Base-by-base conservation (phyloP, 768 basidiomycete genomes). In the Mycena kentingensis region DNA sequence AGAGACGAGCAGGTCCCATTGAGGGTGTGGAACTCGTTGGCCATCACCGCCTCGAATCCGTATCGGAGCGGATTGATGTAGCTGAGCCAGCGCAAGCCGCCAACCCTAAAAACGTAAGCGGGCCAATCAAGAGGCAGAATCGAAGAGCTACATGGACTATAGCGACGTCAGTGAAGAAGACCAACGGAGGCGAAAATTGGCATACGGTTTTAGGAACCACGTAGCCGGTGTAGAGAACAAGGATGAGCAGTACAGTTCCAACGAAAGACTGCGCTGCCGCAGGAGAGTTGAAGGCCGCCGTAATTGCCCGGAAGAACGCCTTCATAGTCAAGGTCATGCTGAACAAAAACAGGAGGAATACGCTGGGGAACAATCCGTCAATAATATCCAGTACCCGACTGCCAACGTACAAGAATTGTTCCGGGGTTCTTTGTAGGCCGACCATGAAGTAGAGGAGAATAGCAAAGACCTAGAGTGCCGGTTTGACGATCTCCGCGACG, bases 1-100 rank as follows among this genome's bases (percentile, higher is more conserved):
- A 88, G 70, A 34, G 72, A 66, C 22, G 85, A 71, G 62, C 86
- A 87, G 13, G 70, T 62, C 38, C 85, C 89, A 19, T 87, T 67
- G 6, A 88, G 69, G 0, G 80, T 84, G 58, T 79, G 82, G 70
- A 94, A 93, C 67, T 96, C 91, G 68, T 93, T 95, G 19, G 81
- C 75, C 65, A 95, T 75, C 35, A 93, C 66, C 0, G 79, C 75
- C 54, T 92, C 88, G 65, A 94, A 93, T 0, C 81, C 85, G 63
- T 84, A 93, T 2, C 73, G 78, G 31, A 90, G 54, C 48, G 92
- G 77, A 31, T 81, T 81, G 10, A 82, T 71, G 35, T 73, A 79
- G 4, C 74, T 73, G 27, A 85, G 78, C 74, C 81, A 81, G 22
- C 70, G 69, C 46, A 85, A 63, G 0, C 78, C 79, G 18, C 79